These are phyloP conservation scores for Grammothele lineata DNA, from an alignment of 768 basidiomycete genomes.

Conservation along the genomic window DNA sequence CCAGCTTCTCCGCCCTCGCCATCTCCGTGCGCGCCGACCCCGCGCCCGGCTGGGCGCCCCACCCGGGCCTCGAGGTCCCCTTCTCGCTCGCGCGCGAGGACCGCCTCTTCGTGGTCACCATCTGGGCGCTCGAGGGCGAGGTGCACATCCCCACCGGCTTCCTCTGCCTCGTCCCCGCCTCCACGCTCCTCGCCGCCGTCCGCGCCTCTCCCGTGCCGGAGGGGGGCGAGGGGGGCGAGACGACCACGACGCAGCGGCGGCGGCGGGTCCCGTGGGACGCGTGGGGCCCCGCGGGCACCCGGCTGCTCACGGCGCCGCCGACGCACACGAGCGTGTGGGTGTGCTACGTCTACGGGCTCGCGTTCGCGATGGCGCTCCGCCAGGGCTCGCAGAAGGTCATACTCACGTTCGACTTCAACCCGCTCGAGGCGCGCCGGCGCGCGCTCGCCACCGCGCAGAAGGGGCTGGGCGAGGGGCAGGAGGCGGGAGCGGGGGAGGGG, in stretches of 20 bases:
- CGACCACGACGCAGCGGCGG: too few relatives aligned
- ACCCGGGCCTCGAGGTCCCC: constrained; percentile 33
- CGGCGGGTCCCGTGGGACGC: constrained; percentile 39
- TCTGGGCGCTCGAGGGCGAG: constrained; percentile 32
- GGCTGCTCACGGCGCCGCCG: constrained; percentile 32
- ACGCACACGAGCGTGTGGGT: constrained; percentile 43
- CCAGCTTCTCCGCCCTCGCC: constrained; percentile 24
- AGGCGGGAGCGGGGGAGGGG: neutral
- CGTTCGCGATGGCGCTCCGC: constrained; percentile 31
- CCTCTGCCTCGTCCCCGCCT: constrained; percentile 41
- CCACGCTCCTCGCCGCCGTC: constrained; percentile 30
- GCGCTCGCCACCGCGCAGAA: neutral
- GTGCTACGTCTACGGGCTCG: constrained; percentile 52
- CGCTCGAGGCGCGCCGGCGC: constrained; percentile 25
- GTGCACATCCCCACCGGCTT: constrained; percentile 24
- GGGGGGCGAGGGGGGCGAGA: too few relatives aligned
- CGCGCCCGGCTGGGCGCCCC: constrained; percentile 40
- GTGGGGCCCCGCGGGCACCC: constrained; percentile 49
- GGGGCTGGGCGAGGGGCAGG: constrained; percentile 6
- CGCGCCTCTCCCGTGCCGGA: constrained; percentile 15
- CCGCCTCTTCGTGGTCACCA: constrained; percentile 44
- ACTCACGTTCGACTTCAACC: constrained; percentile 52
- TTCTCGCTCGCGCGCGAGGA: constrained; percentile 41
- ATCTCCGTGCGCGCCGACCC: constrained; percentile 53
- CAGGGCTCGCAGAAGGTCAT: constrained; percentile 20